These are phyloP conservation scores for Kazachstania africana DNA, from an alignment of 805 yeast species.

Conservation along the genomic window DNA sequence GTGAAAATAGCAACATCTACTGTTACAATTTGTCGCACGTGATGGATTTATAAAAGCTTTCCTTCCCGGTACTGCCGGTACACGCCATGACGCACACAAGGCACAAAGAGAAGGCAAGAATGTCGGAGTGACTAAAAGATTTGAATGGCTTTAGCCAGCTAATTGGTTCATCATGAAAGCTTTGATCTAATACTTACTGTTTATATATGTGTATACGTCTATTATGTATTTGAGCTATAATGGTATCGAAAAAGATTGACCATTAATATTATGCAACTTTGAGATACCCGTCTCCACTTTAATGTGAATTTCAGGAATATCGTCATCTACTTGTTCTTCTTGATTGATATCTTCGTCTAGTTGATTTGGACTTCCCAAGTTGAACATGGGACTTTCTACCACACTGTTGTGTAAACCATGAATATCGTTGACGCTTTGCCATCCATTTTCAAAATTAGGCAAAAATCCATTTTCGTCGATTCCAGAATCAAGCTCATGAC, in stretches of 20 bases:
- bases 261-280: constrained; percentile 31
- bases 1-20: too few species aligned
- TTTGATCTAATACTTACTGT: too few species aligned
- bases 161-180: too few species aligned
- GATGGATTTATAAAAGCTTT: too few species aligned
- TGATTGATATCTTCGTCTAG: neutral
- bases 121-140: too few species aligned
- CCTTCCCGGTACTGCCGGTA: too few species aligned
- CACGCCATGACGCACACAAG: too few species aligned
- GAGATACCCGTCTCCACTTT: constrained; percentile 33
- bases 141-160: too few species aligned
- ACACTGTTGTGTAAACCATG: constrained; percentile 12
- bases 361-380: neutral
- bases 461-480: constrained; percentile 1
- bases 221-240: too few species aligned
- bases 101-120: too few species aligned
- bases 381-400: neutral
- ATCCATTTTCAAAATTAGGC: constrained; percentile 13
- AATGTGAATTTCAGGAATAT: constrained; percentile 28
- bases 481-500: neutral
- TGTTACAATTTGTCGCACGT: too few species aligned
- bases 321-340: constrained; percentile 4
- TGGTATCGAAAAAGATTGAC: constrained; percentile 20
- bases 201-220: too few species aligned
- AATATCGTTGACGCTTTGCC: constrained; percentile 25